Evolutionary conservation across 192 early-diverging fungal species (phyloP).

Genomic region (Powellomyces hirtus): DNA sequence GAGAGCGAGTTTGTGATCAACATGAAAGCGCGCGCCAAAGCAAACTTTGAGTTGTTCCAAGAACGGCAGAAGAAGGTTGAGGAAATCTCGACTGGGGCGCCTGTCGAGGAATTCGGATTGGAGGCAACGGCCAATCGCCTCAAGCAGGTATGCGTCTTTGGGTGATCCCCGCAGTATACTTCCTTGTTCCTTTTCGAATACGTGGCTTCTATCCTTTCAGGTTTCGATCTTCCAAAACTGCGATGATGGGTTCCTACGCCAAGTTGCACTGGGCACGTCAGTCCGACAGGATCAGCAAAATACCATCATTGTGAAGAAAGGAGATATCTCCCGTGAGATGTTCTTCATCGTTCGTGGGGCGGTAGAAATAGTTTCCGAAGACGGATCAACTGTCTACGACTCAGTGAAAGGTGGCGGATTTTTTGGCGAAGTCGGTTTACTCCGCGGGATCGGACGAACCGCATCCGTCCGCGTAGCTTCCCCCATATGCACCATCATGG

Average conservation of each 20-base stretch:
- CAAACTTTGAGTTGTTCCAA: constrained; percentile 47
- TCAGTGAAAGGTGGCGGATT: constrained; percentile 46
- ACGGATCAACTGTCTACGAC: constrained; percentile 47
- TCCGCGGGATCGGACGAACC: constrained; percentile 43
- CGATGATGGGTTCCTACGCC: constrained; percentile 40
- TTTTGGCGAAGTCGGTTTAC: constrained; percentile 57
- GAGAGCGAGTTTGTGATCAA: constrained; percentile 17
- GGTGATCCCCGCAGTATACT: too few species aligned
- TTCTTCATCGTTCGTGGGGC: constrained; percentile 50
- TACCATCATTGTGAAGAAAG: constrained; percentile 48
- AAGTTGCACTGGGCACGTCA: constrained; percentile 42
- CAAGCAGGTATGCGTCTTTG: constrained; percentile 26
- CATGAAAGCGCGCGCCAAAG: constrained; percentile 42
- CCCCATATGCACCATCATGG: constrained; percentile 37
- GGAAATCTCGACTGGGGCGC: constrained; percentile 10
- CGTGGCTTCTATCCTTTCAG: too few species aligned
- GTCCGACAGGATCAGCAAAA: constrained; percentile 24
- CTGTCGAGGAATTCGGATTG: constrained; percentile 34
- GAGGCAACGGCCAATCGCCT: constrained; percentile 45
- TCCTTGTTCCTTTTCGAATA: too few species aligned
- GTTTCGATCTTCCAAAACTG: constrained; percentile 47
- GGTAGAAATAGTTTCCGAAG: constrained; percentile 54
- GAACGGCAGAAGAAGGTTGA: constrained; percentile 39
- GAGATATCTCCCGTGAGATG: constrained; percentile 49
- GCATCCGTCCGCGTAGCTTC: constrained; percentile 42